Evolutionary conservation across 768 basidiomycete species (phyloP).

Genomic region (Podaxis mareebaensis): DNA sequence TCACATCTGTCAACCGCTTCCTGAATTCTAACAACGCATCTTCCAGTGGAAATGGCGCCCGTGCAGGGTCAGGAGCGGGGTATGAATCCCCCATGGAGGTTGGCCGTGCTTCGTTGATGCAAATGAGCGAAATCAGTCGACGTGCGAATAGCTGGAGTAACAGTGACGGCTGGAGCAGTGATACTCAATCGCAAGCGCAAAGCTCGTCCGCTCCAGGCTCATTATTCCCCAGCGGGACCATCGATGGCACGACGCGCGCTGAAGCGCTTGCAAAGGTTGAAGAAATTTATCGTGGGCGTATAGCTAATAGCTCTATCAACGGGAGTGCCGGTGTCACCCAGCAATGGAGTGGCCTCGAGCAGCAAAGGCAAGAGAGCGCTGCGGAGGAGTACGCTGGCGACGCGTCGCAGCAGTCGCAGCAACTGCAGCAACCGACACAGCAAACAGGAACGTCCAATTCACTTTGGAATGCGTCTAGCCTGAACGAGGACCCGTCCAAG

Average conservation of each 20-base stretch:
- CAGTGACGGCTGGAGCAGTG: slow-evolving; percentile 33
- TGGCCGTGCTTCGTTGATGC: slow-evolving; percentile 67
- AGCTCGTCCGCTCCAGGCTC: not conserved
- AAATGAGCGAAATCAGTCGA: slow-evolving; percentile 78
- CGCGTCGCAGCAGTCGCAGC: slow-evolving; percentile 8
- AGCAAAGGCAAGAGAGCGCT: not conserved
- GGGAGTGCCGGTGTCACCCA: not conserved
- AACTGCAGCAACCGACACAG: slow-evolving; percentile 13
- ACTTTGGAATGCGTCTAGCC: slow-evolving; percentile 1
- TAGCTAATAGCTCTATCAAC: not conserved
- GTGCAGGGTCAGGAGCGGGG: slow-evolving; percentile 14
- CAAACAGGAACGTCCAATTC: not conserved
- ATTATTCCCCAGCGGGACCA: not conserved
- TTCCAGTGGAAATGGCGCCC: not conserved
- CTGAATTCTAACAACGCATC: not conserved
- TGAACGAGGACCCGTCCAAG: slow-evolving; percentile 16
- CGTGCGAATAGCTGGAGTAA: slow-evolving; percentile 43
- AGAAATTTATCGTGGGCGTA: slow-evolving; percentile 48
- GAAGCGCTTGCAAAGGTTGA: slow-evolving; percentile 55
- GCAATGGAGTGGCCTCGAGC: not conserved
- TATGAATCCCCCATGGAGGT: slow-evolving; percentile 33
- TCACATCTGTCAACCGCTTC: not conserved
- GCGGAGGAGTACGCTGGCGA: not conserved
- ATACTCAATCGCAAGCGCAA: not conserved
- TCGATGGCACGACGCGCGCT: slow-evolving; percentile 29